Conservation (phyloP, 768 basidiomycete genomes). For the Phlebiopsis flavidoalba region DNA sequence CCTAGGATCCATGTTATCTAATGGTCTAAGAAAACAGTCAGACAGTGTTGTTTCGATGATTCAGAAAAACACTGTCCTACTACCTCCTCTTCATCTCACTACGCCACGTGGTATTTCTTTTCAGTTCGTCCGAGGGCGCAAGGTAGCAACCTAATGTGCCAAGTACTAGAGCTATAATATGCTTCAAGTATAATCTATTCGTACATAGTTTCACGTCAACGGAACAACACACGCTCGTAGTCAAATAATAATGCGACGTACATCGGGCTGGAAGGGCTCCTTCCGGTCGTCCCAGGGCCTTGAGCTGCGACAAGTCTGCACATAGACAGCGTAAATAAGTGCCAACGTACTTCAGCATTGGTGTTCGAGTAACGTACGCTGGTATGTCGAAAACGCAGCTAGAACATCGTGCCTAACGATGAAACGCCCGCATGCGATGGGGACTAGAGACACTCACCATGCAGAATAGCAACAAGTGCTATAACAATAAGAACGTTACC, state of each 20-base stretch:
- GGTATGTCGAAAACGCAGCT: slow-evolving; percentile 82
- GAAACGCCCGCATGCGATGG: not conserved
- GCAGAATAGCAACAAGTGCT: slow-evolving; percentile 7
- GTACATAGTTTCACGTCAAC: no score
- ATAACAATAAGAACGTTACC: slow-evolving; percentile 8
- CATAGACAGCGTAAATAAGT: not conserved
- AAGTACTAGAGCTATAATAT: slow-evolving; percentile 52
- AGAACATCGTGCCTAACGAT: not conserved
- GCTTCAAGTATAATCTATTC: slow-evolving; percentile 65
- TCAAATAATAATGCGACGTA: slow-evolving; percentile 25
- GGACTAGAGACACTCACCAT: slow-evolving; percentile 1
- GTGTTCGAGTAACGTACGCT: slow-evolving; percentile 44
- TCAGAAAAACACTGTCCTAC: slow-evolving; percentile 16
- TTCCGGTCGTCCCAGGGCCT: slow-evolving; percentile 70
- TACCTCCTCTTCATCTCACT: slow-evolving; percentile 85
- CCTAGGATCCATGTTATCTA: slow-evolving; percentile 20
- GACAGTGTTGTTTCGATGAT: not conserved
- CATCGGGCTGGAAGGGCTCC: slow-evolving; percentile 60
- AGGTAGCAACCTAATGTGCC: slow-evolving; percentile 71
- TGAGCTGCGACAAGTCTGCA: slow-evolving; percentile 70
- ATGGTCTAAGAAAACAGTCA: slow-evolving; percentile 8
- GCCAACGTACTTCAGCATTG: not conserved
- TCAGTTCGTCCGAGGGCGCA: slow-evolving; percentile 63
- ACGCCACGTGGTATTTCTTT: slow-evolving; percentile 82
- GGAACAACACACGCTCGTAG: not conserved